These are phyloP conservation scores for Trypethelium eluteriae DNA, from an alignment of 495 filamentous ascomycete genomes.

Conservation along the genomic window DNA sequence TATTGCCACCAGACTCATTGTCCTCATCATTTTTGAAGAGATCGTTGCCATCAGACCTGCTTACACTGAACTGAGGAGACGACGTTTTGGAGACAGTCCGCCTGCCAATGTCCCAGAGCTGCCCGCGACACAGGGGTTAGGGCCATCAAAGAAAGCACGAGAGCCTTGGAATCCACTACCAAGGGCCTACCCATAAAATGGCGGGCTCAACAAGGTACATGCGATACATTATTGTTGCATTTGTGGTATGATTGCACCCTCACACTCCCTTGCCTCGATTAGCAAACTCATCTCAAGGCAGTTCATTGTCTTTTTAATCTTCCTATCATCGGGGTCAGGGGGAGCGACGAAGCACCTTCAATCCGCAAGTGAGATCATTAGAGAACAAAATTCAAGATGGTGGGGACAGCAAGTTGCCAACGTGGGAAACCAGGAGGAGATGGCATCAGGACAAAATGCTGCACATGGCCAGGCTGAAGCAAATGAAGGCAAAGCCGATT, in stretches of 20 bases:
- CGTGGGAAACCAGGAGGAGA: neutral
- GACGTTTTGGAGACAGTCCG: neutral
- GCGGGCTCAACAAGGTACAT: conserved; percentile 40
- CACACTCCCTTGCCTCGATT: neutral
- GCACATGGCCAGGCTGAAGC: conserved; percentile 5
- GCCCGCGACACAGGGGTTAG: neutral
- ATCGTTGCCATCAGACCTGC: neutral
- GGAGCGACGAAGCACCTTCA: conserved; percentile 18
- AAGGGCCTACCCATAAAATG: conserved; percentile 20
- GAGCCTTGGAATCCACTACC: neutral
- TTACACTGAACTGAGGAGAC: neutral
- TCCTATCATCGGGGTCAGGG: conserved; percentile 49
- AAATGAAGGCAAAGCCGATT: conserved; percentile 8
- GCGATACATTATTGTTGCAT: conserved; percentile 82
- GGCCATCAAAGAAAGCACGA: neutral
- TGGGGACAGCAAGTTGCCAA: neutral
- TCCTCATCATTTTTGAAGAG: neutral
- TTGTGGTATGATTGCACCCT: conserved; percentile 56
- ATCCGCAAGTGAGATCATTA: conserved; percentile 19
- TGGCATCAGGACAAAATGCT: conserved; percentile 4
- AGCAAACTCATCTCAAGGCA: conserved; percentile 41
- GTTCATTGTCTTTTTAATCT: conserved; percentile 70
- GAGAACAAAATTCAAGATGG: conserved; percentile 12
- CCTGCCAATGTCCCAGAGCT: neutral
- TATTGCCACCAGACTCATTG: neutral